These are phyloP conservation scores for Apiotrichum veenhuisii DNA, from an alignment of 1,284 basidiomycete species.

Conservation along the genomic window DNA sequence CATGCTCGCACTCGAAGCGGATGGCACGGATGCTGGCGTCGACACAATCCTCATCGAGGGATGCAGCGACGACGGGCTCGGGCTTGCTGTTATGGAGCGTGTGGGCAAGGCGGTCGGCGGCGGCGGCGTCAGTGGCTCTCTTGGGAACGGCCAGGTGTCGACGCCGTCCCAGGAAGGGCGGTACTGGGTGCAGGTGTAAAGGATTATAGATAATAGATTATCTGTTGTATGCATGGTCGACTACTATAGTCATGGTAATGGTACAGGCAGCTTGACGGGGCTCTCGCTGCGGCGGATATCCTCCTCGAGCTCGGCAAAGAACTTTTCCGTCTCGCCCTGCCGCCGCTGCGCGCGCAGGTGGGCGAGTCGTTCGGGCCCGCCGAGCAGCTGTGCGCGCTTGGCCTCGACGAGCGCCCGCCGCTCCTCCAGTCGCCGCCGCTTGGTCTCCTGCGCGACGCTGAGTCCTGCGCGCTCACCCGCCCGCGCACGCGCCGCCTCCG, in stretches of 20 bases:
- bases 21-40: conserved; percentile 55
- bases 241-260: neutral
- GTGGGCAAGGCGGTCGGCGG: conserved; percentile 84
- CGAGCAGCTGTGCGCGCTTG: conserved; percentile 65
- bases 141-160: conserved; percentile 26
- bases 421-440: conserved; percentile 77
- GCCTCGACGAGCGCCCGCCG: conserved; percentile 70
- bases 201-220: neutral
- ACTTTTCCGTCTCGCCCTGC: conserved; percentile 34
- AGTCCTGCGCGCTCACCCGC: conserved; percentile 23
- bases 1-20: conserved; percentile 68
- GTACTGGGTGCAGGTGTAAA: conserved; percentile 23
- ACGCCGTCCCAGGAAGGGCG: conserved; percentile 12
- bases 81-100: conserved; percentile 96
- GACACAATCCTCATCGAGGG: conserved; percentile 86
- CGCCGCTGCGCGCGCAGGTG: conserved; percentile 23
- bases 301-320: conserved; percentile 32
- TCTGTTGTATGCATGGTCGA: conserved; percentile 8
- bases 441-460: conserved; percentile 60
- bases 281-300: conserved; percentile 19
- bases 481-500: conserved; percentile 59
- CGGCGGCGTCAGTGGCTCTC: conserved; percentile 34
- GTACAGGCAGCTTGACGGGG: neutral
- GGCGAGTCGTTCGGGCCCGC: conserved; percentile 38
- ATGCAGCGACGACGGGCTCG: conserved; percentile 73